Conservation (phyloP, 257 asterid genomes). For the Nicotiana paniculata region DNA sequence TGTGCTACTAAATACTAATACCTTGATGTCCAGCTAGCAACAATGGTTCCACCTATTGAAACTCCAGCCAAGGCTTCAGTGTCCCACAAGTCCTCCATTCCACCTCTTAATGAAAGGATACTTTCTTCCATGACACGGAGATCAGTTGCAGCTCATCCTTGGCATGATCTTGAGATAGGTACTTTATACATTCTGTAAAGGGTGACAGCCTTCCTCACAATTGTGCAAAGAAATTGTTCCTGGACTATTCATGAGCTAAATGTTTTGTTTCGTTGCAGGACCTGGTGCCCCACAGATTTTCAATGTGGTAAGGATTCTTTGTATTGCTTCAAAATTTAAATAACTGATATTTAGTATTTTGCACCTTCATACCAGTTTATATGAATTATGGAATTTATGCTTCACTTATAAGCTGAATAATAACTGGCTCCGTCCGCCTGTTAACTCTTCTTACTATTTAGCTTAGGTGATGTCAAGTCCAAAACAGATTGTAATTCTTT, state of each 20-base stretch:
- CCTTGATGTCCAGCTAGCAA: constrained; percentile 23
- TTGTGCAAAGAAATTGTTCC: neutral
- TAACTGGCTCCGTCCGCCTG: neutral
- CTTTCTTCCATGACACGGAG: constrained; percentile 78
- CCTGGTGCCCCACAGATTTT: constrained; percentile 76
- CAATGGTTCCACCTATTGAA: constrained; percentile 63
- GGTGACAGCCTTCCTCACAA: neutral
- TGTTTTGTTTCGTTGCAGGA: constrained; percentile 49
- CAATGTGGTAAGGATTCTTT: constrained; percentile 65
- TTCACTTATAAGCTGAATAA: neutral
- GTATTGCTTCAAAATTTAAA: constrained; percentile 9
- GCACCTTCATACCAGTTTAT: neutral
- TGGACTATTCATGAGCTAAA: neutral
- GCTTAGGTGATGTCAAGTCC: neutral
- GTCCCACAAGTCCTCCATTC: constrained; percentile 31
- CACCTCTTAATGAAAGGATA: constrained; percentile 84
- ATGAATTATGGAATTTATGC: neutral
- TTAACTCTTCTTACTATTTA: neutral
- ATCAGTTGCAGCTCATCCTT: constrained; percentile 92
- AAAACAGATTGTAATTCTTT: neutral
- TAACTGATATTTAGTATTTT: neutral
- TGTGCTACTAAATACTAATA: neutral
- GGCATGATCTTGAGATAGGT: constrained; percentile 99
- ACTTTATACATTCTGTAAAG: constrained; percentile 9
- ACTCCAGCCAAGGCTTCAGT: constrained; percentile 20